Evolutionary conservation across 129 eudicot species (phyloP).

Genomic region (Logfia minima): DNA sequence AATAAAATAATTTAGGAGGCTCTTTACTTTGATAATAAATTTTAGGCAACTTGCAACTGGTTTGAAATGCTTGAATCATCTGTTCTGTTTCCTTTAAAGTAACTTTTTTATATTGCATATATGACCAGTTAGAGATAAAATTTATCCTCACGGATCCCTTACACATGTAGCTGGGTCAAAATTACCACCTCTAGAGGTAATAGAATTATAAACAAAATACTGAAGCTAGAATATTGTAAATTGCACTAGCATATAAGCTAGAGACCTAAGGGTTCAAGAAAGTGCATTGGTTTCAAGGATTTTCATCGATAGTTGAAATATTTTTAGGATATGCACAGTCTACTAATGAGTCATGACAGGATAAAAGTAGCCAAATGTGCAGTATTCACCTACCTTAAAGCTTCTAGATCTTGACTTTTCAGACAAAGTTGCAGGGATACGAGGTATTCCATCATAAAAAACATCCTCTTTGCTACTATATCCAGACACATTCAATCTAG

Average conservation of each 20-base stretch:
- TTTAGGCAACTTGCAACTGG: not conserved
- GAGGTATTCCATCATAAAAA: slow-evolving; percentile 86
- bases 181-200: slow-evolving; percentile 2
- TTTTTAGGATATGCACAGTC: not conserved
- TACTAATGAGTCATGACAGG: not conserved
- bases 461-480: slow-evolving; percentile 50
- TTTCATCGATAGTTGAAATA: no score
- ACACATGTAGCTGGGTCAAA: not conserved
- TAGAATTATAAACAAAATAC: not conserved
- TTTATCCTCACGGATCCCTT: not conserved
- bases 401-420: slow-evolving; percentile 63
- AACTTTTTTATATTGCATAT: not conserved
- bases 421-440: slow-evolving; percentile 45
- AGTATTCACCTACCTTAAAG: slow-evolving; percentile 39
- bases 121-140: slow-evolving; percentile 1
- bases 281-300: not conserved
- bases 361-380: slow-evolving; percentile 12
- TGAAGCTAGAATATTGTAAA: not conserved
- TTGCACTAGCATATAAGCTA: not conserved
- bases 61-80: not conserved
- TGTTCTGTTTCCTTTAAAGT: not conserved
- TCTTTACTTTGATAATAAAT: not conserved
- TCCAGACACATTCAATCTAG: slow-evolving; percentile 17
- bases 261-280: not conserved
- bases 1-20: not conserved